Base-by-base conservation (phyloP, 2,329 filamentous ascomycete species). In the Neonectria neomacrospora region DNA sequence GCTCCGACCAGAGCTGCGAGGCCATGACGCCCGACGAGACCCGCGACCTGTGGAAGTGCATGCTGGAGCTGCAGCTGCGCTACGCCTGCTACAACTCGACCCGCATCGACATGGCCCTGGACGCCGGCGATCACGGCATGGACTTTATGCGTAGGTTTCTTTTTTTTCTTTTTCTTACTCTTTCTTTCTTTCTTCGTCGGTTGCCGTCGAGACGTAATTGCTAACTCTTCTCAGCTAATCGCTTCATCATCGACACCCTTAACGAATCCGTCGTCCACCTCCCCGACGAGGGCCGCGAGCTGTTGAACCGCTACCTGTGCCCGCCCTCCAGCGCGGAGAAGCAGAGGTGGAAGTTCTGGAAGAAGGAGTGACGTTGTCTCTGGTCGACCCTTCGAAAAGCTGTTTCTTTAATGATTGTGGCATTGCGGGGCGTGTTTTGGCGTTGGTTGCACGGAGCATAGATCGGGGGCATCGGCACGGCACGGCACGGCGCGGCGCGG, bases 31-130 rank as follows among this genome's bases (percentile, higher is more conserved):
- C 71, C 23, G 77, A 80, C 30, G 80, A 82, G 62, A 81, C 78
- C 4, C 73, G 76, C 20, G 77, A 79, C 37, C 70, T 85, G 3
- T 85, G 82, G 82, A 71, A 75, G 52, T 82, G 82, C 66, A 85
- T 85, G 82, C 76, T 85, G 2, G 78, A 80, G 51, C 75, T 85
- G 9, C 82, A 85, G 70, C 74, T 77, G 63, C 77, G 74, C 5
- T 85, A 82, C 55, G 79, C 80, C 6, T 85, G 82, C 73, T 85
- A 85, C 66, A 82, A 80, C 28, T 85, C 82, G 18, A 80, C 82
- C 14, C 74, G 82, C 32, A 83, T 85, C 70, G 80, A 82, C 52
- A 76, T 83, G 44, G 82, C 82, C 1, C 71, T 83, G 14, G 78
- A 78, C 44, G 79, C 80, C 0, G 78, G 79, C 22, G 78, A 81